phyloP scores from a whole-genome alignment of 768 basidiomycete species.

The Auricularia heimuer region DNA sequence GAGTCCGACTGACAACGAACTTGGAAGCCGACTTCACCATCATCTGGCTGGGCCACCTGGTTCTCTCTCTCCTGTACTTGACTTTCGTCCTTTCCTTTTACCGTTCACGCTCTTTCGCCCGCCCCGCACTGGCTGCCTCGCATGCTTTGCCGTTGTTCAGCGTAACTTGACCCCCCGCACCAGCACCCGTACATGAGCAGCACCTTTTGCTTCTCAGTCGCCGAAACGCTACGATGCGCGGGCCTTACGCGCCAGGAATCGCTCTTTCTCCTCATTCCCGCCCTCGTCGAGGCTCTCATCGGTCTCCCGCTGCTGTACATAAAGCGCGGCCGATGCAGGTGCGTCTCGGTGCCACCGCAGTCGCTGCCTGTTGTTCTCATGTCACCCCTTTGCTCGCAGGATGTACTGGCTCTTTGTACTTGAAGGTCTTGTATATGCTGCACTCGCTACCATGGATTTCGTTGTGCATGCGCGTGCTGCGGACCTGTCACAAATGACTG shows the following conservation, averaged over 20 bases:
- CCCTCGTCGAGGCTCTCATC: conserved; percentile 53
- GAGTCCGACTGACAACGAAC: background rate
- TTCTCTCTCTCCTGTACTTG: conserved; percentile 9
- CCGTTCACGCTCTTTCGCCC: conserved; percentile 23
- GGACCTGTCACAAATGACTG: conserved; percentile 32
- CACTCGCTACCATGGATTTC: conserved; percentile 50
- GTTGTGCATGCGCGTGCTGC: conserved; percentile 46
- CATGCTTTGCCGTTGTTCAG: conserved; percentile 13
- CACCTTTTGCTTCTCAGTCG: conserved; percentile 58
- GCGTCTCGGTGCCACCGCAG: conserved; percentile 18
- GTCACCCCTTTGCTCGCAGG: conserved; percentile 21
- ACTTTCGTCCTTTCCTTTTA: conserved; percentile 14
- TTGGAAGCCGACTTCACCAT: background rate
- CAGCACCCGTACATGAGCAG: conserved; percentile 10
- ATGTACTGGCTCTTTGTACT: conserved; percentile 47
- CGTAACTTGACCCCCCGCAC: conserved; percentile 11
- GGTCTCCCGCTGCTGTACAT: conserved; percentile 41
- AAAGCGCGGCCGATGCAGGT: conserved; percentile 41
- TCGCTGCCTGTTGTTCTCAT: background rate
- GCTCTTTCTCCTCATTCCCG: conserved; percentile 48
- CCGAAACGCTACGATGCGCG: conserved; percentile 62
- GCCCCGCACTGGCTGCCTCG: conserved; percentile 2
- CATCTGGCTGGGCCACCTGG: background rate
- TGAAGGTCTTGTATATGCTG: conserved; percentile 54
- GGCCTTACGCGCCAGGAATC: conserved; percentile 39